Conservation (phyloP, 108 stramenopile genomes). For the Craspedostauros australis region DNA sequence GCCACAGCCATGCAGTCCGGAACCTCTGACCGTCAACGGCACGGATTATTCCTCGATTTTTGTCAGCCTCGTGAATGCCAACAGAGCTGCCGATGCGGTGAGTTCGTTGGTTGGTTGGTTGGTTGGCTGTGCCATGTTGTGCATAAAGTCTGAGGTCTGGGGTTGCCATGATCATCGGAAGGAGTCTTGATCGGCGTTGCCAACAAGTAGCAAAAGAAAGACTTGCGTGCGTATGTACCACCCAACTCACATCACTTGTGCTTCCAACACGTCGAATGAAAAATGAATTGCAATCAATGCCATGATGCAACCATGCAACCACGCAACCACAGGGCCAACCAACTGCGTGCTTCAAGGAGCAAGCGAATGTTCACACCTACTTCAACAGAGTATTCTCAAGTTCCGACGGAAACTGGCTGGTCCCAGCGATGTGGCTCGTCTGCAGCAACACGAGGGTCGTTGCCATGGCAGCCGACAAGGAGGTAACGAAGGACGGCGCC, state of each 20-base stretch:
- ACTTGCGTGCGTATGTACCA: background rate
- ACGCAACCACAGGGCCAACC: constrained; percentile 29
- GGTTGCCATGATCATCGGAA: too few species aligned
- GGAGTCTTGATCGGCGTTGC: too few species aligned
- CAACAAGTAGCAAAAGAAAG: too few species aligned
- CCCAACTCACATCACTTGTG: constrained; percentile 4
- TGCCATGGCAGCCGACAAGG: constrained; percentile 54
- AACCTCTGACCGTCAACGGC: constrained; percentile 44
- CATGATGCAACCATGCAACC: background rate
- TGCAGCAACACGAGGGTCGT: constrained; percentile 67
- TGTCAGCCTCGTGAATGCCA: constrained; percentile 49
- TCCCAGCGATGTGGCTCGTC: constrained; percentile 67
- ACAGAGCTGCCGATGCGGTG: constrained; percentile 52
- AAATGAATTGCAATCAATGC: too few species aligned
- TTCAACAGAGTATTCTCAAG: constrained; percentile 61
- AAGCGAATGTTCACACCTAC: constrained; percentile 55
- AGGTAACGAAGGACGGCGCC: constrained; percentile 8
- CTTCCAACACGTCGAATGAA: constrained; percentile 2
- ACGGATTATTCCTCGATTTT: constrained; percentile 56
- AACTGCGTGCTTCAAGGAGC: constrained; percentile 48
- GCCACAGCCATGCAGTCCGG: constrained; percentile 10
- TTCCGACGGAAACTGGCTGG: constrained; percentile 74
- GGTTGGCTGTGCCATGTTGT: too few species aligned
- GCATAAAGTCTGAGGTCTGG: too few species aligned
- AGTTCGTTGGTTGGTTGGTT: too few species aligned